These are phyloP conservation scores for Pseudogymnoascus sp. DNA, from an alignment of 2,329 filamentous ascomycete genomes.

Conservation along the genomic window DNA sequence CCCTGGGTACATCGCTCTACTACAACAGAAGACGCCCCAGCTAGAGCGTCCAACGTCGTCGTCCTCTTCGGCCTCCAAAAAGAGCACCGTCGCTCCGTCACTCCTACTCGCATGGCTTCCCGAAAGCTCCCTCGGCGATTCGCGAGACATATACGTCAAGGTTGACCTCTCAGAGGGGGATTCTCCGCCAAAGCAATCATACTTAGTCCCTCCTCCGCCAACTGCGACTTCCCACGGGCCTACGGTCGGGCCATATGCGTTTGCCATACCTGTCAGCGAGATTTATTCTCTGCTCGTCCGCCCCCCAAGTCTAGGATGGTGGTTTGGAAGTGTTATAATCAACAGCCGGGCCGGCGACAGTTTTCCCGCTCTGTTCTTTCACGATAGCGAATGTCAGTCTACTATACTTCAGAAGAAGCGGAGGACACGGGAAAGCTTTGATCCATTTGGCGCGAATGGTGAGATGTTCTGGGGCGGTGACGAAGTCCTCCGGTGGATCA, in stretches of 20 bases:
- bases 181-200: conserved; percentile 75
- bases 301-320: conserved; percentile 93
- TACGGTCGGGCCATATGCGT: conserved; percentile 73
- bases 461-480: conserved; percentile 97
- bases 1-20: conserved; percentile 81
- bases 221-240: conserved; percentile 70
- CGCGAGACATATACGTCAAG: conserved; percentile 85
- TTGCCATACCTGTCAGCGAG: conserved; percentile 82
- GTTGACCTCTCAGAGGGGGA: conserved; percentile 82
- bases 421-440: conserved; percentile 74
- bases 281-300: conserved; percentile 87
- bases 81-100: conserved; percentile 55
- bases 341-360: conserved; percentile 87
- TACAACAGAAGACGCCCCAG: conserved; percentile 71
- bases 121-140: conserved; percentile 79
- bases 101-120: conserved; percentile 90
- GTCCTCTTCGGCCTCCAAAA: conserved; percentile 34
- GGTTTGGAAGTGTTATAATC: conserved; percentile 93
- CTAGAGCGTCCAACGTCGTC: conserved; percentile 25
- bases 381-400: conserved; percentile 92
- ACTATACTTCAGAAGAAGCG: conserved; percentile 93
- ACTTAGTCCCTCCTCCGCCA: conserved; percentile 85
- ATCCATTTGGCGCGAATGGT: conserved; percentile 79
- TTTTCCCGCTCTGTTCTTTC: conserved; percentile 94
- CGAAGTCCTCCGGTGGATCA: conserved; percentile 87